Percentiles rank a stretch among this genome's conserved stretches.
These are phyloP conservation scores for Chionographis japonica DNA, from an alignment of 106 monocot genomes.

Conservation along the genomic window DNA sequence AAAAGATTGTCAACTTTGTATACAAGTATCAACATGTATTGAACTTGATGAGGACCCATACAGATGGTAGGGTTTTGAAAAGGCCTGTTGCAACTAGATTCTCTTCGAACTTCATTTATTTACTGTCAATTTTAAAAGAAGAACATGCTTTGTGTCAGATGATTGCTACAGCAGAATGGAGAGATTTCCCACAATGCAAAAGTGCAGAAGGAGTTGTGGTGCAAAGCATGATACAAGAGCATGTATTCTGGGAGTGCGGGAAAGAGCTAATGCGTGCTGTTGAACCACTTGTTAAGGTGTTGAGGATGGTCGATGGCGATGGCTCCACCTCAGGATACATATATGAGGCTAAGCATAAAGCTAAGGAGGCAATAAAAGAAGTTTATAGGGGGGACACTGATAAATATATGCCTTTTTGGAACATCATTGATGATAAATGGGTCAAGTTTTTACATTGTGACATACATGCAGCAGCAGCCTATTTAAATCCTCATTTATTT, in stretches of 20 bases:
- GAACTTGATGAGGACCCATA: neutral
- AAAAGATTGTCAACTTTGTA: constrained; percentile 10
- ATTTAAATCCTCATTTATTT: constrained; percentile 15
- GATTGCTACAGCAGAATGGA: constrained; percentile 9
- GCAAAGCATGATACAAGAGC: constrained; percentile 8
- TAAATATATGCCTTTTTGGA: constrained; percentile 7
- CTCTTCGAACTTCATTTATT: neutral
- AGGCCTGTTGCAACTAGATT: constrained; percentile 2
- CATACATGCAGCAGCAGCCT: constrained; percentile 18
- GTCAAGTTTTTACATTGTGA: constrained; percentile 4
- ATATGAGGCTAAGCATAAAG: constrained; percentile 13
- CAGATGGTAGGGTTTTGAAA: neutral
- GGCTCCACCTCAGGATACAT: constrained; percentile 18
- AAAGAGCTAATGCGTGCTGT: constrained; percentile 7
- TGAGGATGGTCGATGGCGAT: neutral
- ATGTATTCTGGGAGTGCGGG: constrained; percentile 7
- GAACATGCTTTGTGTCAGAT: constrained; percentile 1
- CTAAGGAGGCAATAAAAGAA: constrained; percentile 13
- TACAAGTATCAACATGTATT: constrained; percentile 6
- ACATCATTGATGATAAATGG: constrained; percentile 20
- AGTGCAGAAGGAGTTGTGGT: constrained; percentile 2
- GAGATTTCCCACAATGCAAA: constrained; percentile 3
- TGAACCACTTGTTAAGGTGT: constrained; percentile 9
- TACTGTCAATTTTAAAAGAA: constrained; percentile 7
- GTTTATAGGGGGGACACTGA: neutral